Base-by-base conservation (phyloP, 2,329 filamentous ascomycete species). In the Diaporthe aspalathi region DNA sequence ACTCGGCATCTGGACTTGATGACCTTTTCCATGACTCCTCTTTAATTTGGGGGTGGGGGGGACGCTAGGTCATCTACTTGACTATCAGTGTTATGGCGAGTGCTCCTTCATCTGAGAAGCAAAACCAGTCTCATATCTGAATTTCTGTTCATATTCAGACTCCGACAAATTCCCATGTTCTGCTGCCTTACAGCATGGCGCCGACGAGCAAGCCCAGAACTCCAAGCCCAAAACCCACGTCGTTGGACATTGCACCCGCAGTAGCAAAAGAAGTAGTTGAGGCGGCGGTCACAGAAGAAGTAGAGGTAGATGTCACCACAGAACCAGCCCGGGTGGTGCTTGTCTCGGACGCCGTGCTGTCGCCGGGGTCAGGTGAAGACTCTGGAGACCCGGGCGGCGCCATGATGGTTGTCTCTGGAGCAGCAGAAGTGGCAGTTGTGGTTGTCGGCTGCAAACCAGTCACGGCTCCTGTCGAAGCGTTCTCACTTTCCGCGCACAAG, bases 151-250 rank as follows among this genome's bases (percentile, higher is more conserved):
- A 17, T 49, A 1, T 12, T 56, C 17, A 50, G 22, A 24, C 3
- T 9, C 7, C n/a, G 9, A 6, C 3, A 27, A 9, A 3, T 5
- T 22, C 8, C 9, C 29, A 22, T 32, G 2, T 45, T 35, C 16
- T 62, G 16, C 40, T 65, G 49, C 27, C 62, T 81, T 82, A 87
- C 67, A 87, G 71, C 70, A 86, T 77, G 74, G 80, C 83, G 68
- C 78, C 83, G 57, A 79, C 83, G 12, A 81, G 74, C 40, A 84
- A 70, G 27, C 83, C 85, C 29, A 81, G 76, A 16, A 80, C 76
- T 8, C 80, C 84, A 38, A 81, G 72, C 14, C 81, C 76, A 27
- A 80, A 79, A 50, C 77, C 78, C 38, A 79, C 80, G 50, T 76
- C 65, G 72, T 80, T 79, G 56, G 75, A 72, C 3, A 73, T 70